phyloP scores from a whole-genome alignment of 768 basidiomycete genomes.

The Peribolospora baueri region DNA sequence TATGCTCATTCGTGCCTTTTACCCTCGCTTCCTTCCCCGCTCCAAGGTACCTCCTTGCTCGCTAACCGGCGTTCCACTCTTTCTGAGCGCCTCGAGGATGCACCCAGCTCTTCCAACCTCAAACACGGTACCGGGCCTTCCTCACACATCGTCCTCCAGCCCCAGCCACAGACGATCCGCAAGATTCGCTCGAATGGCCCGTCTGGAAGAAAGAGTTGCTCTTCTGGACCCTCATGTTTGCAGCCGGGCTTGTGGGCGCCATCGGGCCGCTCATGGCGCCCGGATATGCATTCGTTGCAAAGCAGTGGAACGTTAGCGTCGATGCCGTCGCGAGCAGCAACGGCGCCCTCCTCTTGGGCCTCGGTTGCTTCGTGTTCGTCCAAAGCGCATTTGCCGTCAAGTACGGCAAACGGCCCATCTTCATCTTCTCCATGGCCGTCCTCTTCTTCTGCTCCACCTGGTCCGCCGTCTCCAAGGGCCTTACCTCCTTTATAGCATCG shows the following conservation, averaged over 20 bases:
- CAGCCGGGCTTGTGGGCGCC: slow-evolving; percentile 4
- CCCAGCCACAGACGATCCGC: slow-evolving; percentile 18
- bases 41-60: slow-evolving; percentile 8
- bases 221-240: slow-evolving; percentile 18
- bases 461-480: slow-evolving; percentile 24
- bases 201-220: slow-evolving; percentile 2
- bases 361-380: slow-evolving; percentile 1
- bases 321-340: slow-evolving; percentile 26
- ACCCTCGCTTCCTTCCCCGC: slow-evolving; percentile 6
- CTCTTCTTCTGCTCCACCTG: slow-evolving; percentile 22
- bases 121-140: slow-evolving; percentile 12
- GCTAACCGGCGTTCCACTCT: neutral
- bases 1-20: no score
- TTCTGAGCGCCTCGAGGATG: slow-evolving; percentile 1
- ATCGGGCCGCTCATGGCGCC: slow-evolving; percentile 12
- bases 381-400: slow-evolving; percentile 23
- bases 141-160: slow-evolving; percentile 22
- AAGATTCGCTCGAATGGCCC: slow-evolving; percentile 5
- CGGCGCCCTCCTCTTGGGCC: slow-evolving; percentile 15
- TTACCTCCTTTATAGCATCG: slow-evolving; percentile 24
- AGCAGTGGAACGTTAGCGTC: slow-evolving; percentile 24
- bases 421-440: neutral
- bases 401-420: slow-evolving; percentile 16
- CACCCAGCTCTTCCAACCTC: neutral
- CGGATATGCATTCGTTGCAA: slow-evolving; percentile 25